Evolutionary conservation across 1,284 basidiomycete genomes (phyloP), one percentile per base, ranked within the genome.

Genomic region (Cryptococcus sp.): DNA sequence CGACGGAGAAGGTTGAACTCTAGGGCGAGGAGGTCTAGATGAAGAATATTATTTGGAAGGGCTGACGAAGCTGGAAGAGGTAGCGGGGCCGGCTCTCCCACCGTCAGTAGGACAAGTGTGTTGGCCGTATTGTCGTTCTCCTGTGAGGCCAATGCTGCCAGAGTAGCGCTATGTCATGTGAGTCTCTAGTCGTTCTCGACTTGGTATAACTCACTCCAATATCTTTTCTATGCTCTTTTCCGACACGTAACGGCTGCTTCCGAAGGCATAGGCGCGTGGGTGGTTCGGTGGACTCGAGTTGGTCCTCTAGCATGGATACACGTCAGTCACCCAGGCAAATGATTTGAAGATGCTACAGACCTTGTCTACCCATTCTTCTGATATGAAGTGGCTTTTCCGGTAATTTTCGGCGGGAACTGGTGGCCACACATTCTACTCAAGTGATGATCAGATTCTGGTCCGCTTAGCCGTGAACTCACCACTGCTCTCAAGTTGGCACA

Each of bases 361-460:
- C 82, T 88, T 88, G 77, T 90, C 87, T n/a, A 85, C 82, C 71
- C 89, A 87, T 69, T 92, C 90, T 27, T 84, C 81, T 39, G 90
- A 83, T 58, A 92, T 85, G 66, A 86, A 90, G 71, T 92, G 90
- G 0, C 90, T 88, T 71, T 88, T 89, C 59, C 90, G 84, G 73
- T 91, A 93, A 71, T 93, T 91, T 40, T 83, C 82, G 60, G 87
- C 86, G 0, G 90, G 89, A 19, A 84, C 79, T 20, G 90, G 91
- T 3, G 90, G 90, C 90, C 90, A 93, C 51, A 86, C 84, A 80
- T 81, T 46, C 90, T 91, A 68, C 30, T 13, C 30, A 8, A 35
- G 27, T 27, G 5, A 50, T 27, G 22, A 46, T 19, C 30, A 13
- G 8, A 35, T 13, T 13, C 30, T 22, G 13, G 11, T 19, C 35